Conservation (phyloP, 495 filamentous ascomycete species). For the Xylaria acuta region DNA sequence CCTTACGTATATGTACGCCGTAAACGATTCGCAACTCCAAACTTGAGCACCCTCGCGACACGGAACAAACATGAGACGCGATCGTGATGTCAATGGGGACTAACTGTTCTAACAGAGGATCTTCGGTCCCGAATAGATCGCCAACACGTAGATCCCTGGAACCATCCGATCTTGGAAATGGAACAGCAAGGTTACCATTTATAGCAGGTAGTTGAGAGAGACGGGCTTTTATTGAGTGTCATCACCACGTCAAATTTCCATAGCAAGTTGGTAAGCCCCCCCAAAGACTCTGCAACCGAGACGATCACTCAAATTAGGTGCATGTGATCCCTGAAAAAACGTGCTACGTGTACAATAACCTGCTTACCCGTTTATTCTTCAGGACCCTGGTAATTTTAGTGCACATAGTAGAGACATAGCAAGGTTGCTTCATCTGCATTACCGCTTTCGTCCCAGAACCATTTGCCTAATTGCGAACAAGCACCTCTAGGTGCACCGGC, state of each 20-base stretch:
- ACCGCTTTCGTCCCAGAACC: background rate
- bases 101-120: background rate
- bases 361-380: background rate
- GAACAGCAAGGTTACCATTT: conserved; percentile 4
- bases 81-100: background rate
- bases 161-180: background rate
- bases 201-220: conserved; percentile 7
- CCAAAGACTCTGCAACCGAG: background rate
- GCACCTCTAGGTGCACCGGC: background rate
- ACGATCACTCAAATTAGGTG: conserved; percentile 10
- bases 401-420: background rate
- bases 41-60: background rate
- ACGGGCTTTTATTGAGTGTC: background rate
- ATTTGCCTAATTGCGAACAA: background rate
- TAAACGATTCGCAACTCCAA: background rate
- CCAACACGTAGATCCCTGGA: background rate
- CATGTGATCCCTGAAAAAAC: conserved; percentile 17
- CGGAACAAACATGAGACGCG: background rate
- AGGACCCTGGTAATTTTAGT: background rate
- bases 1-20: background rate
- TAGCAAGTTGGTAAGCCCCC: background rate
- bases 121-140: conserved; percentile 22
- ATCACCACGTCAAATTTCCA: conserved; percentile 10
- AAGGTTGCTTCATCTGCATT: conserved; percentile 14
- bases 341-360: conserved; percentile 19